A percentile compares a stretch with the other conserved stretches of the same genome.
Conservation (phyloP, 495 filamentous ascomycete species). For the Parathielavia hyrcaniae region DNA sequence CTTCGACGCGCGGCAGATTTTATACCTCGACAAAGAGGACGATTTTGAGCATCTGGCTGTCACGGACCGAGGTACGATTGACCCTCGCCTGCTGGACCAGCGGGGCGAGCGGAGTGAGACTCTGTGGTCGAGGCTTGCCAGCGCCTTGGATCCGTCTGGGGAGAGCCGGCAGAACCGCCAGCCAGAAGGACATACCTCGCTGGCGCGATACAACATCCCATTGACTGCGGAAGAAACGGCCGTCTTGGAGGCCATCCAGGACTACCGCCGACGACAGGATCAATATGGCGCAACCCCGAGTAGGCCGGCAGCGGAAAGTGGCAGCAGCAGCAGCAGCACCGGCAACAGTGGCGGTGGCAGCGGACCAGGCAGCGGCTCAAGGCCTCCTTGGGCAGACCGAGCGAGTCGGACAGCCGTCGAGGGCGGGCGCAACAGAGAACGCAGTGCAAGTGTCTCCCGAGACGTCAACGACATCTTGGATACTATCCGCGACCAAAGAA, state of each 20-base stretch:
- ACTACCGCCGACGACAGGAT: slow-evolving; percentile 43
- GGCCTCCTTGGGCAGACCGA: slow-evolving; percentile 16
- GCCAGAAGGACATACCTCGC: slow-evolving; percentile 23
- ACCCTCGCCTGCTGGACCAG: slow-evolving; percentile 42
- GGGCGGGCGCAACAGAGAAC: slow-evolving; percentile 18
- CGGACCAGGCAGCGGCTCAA: slow-evolving; percentile 9
- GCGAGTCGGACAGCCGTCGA: neutral
- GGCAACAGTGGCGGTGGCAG: slow-evolving; percentile 1
- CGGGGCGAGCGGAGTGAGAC: slow-evolving; percentile 33
- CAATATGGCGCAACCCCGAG: slow-evolving; percentile 16
- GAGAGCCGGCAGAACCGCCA: slow-evolving; percentile 14
- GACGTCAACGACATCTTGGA: slow-evolving; percentile 26
- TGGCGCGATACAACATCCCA: slow-evolving; percentile 34
- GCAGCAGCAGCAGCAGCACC: slow-evolving; percentile 8
- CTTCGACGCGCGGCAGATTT: slow-evolving; percentile 67
- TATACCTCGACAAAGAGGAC: slow-evolving; percentile 56
- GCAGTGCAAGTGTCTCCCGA: slow-evolving; percentile 23
- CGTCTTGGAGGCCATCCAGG: slow-evolving; percentile 45
- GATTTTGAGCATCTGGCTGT: slow-evolving; percentile 47
- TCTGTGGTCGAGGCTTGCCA: slow-evolving; percentile 17
- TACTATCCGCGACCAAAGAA: slow-evolving; percentile 27
- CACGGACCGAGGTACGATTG: slow-evolving; percentile 44
- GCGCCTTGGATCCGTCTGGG: slow-evolving; percentile 14
- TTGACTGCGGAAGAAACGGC: slow-evolving; percentile 43
- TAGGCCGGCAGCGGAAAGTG: slow-evolving; percentile 8